Conservation (phyloP, 805 yeast genomes). For the Suhomyces sp. region DNA sequence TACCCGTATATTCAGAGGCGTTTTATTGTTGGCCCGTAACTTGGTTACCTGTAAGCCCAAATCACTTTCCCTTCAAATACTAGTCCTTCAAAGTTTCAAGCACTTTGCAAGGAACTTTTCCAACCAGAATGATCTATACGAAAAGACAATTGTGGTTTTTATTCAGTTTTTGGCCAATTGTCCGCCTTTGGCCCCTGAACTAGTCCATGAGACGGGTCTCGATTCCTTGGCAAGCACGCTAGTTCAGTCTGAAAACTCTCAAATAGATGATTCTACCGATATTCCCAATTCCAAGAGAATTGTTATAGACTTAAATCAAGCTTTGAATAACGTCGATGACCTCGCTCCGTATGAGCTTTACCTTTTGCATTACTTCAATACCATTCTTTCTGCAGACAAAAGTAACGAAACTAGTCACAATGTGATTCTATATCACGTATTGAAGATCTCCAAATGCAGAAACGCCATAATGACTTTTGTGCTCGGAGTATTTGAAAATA, state of each 20-base stretch:
- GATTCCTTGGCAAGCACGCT: not conserved
- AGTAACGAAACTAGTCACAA: constrained; percentile 7
- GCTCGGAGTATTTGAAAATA: constrained; percentile 1
- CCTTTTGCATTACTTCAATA: not conserved
- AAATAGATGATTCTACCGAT: not conserved
- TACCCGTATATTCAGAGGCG: constrained; percentile 44
- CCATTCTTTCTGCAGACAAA: not conserved
- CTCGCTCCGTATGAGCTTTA: not conserved
- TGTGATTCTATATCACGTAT: constrained; percentile 3
- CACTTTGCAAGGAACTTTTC: constrained; percentile 6
- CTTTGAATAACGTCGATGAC: not conserved
- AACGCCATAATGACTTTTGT: constrained; percentile 5
- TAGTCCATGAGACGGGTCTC: not conserved
- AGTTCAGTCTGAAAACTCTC: not conserved
- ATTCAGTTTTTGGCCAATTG: constrained; percentile 25
- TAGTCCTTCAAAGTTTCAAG: constrained; percentile 4
- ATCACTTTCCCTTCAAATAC: not conserved
- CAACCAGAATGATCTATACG: constrained; percentile 9
- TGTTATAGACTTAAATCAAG: not conserved
- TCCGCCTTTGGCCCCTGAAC: not conserved
- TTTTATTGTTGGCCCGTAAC: constrained; percentile 48
- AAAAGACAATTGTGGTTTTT: constrained; percentile 16
- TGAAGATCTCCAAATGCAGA: constrained; percentile 1
- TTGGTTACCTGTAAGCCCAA: constrained; percentile 21
- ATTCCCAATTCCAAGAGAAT: not conserved